phyloP scores from a whole-genome alignment of 805 yeast genomes.

The Ascoidea asiatica region DNA sequence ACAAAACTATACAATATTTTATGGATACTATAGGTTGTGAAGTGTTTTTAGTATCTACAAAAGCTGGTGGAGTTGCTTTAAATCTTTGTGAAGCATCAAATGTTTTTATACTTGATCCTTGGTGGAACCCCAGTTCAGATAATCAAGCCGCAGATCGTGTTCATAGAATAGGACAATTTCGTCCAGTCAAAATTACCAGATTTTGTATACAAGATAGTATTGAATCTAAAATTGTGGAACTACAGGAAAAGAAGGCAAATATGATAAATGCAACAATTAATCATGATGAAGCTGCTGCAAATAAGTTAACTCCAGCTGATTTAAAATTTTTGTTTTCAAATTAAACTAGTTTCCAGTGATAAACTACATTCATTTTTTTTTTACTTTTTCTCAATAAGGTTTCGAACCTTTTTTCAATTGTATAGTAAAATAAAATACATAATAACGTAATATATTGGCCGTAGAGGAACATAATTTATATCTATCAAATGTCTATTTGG shows the following conservation, averaged over 20 bases:
- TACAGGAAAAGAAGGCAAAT: slow-evolving; percentile 94
- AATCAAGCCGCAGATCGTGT: slow-evolving; percentile 99
- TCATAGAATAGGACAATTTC: slow-evolving; percentile 89
- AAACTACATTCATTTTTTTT: too few relatives aligned
- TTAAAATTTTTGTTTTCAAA: slow-evolving; percentile 88
- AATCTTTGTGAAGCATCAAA: slow-evolving; percentile 95
- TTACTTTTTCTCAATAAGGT: too few relatives aligned
- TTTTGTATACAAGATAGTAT: slow-evolving; percentile 94
- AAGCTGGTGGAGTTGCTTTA: slow-evolving; percentile 98
- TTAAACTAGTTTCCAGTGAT: slow-evolving; percentile 22
- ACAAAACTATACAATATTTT: slow-evolving; percentile 77
- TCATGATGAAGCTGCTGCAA: slow-evolving; percentile 84
- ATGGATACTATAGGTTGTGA: slow-evolving; percentile 90
- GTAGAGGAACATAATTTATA: too few relatives aligned
- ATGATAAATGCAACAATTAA: slow-evolving; percentile 97
- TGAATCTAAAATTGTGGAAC: slow-evolving; percentile 87
- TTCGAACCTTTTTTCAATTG: too few relatives aligned
- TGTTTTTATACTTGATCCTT: slow-evolving; percentile 90
- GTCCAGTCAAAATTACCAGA: slow-evolving; percentile 89
- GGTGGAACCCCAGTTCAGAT: slow-evolving; percentile 99
- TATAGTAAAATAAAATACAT: too few relatives aligned
- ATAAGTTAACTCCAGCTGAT: slow-evolving; percentile 81
- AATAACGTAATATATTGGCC: too few relatives aligned
- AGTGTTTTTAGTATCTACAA: slow-evolving; percentile 84
- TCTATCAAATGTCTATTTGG: too few relatives aligned